These are phyloP conservation scores for Oemleria cerasiformis DNA, from an alignment of 306 rosid genomes.

Conservation along the genomic window DNA sequence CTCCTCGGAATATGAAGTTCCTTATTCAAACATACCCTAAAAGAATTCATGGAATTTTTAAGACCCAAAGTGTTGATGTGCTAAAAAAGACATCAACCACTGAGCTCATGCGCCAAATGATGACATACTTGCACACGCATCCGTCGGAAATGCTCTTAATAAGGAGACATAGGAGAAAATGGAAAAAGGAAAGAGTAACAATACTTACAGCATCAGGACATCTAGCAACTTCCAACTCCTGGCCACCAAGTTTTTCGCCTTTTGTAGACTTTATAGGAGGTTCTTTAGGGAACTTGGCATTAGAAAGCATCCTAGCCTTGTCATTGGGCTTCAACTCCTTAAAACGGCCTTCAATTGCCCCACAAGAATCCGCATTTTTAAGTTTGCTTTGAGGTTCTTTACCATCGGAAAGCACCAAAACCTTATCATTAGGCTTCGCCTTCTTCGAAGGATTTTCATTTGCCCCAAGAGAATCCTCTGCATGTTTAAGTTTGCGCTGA, in stretches of 20 bases:
- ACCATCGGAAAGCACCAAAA: slow-evolving; percentile 7
- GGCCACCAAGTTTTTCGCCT: slow-evolving; percentile 33
- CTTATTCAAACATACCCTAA: neutral
- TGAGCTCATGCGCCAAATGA: neutral
- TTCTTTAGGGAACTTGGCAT: slow-evolving; percentile 38
- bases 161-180: neutral
- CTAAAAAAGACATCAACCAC: neutral
- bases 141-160: neutral
- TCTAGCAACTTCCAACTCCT: slow-evolving; percentile 41
- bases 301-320: slow-evolving; percentile 18
- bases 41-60: neutral
- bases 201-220: slow-evolving; percentile 60
- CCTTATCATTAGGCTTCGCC: no score
- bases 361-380: slow-evolving; percentile 15
- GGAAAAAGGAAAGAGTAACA: slow-evolving; percentile 3
- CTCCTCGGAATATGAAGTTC: no score
- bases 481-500: neutral
- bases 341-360: slow-evolving; percentile 33
- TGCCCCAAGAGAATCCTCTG: slow-evolving; percentile 8
- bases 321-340: slow-evolving; percentile 48
- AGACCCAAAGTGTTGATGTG: neutral
- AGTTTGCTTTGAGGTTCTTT: slow-evolving; percentile 29
- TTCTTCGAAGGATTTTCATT: no score
- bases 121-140: neutral
- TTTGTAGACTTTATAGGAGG: slow-evolving; percentile 18